Evolutionary conservation across 176 grass and related monocot genomes (phyloP).

Genomic region (Juncus effusus): DNA sequence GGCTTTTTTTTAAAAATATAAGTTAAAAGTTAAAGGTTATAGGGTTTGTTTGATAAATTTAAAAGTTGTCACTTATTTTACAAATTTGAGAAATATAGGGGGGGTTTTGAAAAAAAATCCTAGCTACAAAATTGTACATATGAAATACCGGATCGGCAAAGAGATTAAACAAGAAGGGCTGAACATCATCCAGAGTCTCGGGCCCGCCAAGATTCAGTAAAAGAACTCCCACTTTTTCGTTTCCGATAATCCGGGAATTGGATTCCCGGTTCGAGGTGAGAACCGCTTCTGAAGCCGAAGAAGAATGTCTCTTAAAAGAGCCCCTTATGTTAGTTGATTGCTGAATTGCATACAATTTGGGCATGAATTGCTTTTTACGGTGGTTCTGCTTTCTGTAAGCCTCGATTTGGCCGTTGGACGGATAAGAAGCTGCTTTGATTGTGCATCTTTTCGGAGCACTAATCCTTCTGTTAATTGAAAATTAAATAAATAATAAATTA

Average conservation of each 20-base stretch:
- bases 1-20: too few relatives aligned
- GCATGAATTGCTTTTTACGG: constrained; percentile 30
- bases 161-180: constrained; percentile 98
- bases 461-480: constrained; percentile 36
- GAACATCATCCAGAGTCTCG: constrained; percentile 94
- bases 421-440: constrained; percentile 35
- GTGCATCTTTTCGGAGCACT: constrained; percentile 39
- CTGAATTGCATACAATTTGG: constrained; percentile 38
- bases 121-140: too few relatives aligned
- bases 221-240: constrained; percentile 86
- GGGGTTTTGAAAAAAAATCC: too few relatives aligned
- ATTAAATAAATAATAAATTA: not conserved
- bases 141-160: constrained; percentile 80
- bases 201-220: constrained; percentile 95
- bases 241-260: constrained; percentile 47
- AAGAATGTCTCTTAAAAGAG: constrained; percentile 45
- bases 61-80: too few relatives aligned
- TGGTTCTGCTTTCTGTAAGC: constrained; percentile 36
- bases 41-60: too few relatives aligned
- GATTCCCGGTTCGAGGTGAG: constrained; percentile 51
- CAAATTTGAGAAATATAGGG: too few relatives aligned
- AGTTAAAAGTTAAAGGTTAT: too few relatives aligned
- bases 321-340: constrained; percentile 33
- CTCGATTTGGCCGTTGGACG: constrained; percentile 23
- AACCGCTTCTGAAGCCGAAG: constrained; percentile 59